Evolutionary conservation across 1,284 basidiomycete species (phyloP).

Genomic region (Heliocybe sulcata): DNA sequence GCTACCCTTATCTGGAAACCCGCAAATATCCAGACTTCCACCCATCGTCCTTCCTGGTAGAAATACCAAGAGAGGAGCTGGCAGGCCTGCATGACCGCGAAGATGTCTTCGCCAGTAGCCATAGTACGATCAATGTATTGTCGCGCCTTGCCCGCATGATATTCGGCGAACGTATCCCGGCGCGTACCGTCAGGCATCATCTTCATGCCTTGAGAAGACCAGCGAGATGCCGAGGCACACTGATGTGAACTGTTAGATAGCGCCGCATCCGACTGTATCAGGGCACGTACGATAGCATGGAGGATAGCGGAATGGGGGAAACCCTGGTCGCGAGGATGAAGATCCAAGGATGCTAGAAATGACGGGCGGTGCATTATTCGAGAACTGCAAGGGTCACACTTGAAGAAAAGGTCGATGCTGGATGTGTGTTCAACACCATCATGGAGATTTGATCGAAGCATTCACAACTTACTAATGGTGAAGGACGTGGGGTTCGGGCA

Average conservation of each 20-base stretch:
- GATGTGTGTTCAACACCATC: slow-evolving; percentile 9
- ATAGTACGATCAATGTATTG: slow-evolving; percentile 80
- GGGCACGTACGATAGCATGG: slow-evolving; percentile 61
- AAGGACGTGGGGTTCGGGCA: slow-evolving; percentile 64
- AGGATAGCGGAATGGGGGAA: slow-evolving; percentile 80
- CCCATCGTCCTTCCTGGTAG: slow-evolving; percentile 83
- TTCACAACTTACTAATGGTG: slow-evolving; percentile 62
- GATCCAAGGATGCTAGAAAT: slow-evolving; percentile 68
- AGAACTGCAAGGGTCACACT: slow-evolving; percentile 76
- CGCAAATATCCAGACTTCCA: slow-evolving; percentile 85
- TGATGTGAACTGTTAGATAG: slow-evolving; percentile 19
- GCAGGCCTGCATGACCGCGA: slow-evolving; percentile 78
- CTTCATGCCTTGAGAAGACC: slow-evolving; percentile 63
- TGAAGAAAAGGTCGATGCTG: slow-evolving; percentile 77
- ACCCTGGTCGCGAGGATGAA: slow-evolving; percentile 65
- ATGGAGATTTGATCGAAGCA: slow-evolving; percentile 6
- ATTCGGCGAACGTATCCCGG: slow-evolving; percentile 75
- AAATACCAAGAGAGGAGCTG: slow-evolving; percentile 82
- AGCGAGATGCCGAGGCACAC: slow-evolving; percentile 81
- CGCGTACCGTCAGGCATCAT: slow-evolving; percentile 65
- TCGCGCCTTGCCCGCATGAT: slow-evolving; percentile 77
- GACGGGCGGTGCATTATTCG: slow-evolving; percentile 71
- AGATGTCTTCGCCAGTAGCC: slow-evolving; percentile 78
- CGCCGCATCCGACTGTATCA: background rate
- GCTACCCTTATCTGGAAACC: slow-evolving; percentile 82